These are phyloP conservation scores for Suaeda aralocaspica DNA, from an alignment of 148 eudicot species.

Conservation along the genomic window DNA sequence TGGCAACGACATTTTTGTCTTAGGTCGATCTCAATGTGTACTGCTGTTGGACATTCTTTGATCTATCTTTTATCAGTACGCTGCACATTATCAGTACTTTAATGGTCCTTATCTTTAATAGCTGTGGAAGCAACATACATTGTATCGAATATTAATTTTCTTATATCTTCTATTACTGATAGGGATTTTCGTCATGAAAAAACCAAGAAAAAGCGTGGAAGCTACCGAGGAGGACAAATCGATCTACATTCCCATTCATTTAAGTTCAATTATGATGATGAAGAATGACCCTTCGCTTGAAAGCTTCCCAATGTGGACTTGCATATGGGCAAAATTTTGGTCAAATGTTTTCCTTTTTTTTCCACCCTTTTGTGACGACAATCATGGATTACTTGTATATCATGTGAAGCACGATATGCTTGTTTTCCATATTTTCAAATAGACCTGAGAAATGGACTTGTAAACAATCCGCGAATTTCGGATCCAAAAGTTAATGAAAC, in stretches of 20 bases:
- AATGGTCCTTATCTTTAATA: not conserved
- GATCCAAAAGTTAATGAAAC: not conserved
- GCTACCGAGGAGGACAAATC: conserved; percentile 87
- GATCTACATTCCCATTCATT: conserved; percentile 77
- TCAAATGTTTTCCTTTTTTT: not conserved
- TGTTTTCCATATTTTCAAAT: not conserved
- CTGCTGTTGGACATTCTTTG: no score
- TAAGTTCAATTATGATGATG: conserved; percentile 71
- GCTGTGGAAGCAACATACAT: not conserved
- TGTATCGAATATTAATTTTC: not conserved
- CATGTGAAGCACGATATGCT: not conserved
- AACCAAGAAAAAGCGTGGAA: conserved; percentile 95
- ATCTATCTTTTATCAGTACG: no score
- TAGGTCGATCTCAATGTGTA: no score
- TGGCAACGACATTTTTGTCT: no score
- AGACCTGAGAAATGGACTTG: not conserved
- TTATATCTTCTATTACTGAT: not conserved
- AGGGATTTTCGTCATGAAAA: conserved; percentile 97
- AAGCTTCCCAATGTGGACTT: not conserved
- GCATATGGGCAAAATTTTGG: conserved; percentile 21
- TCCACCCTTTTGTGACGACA: not conserved
- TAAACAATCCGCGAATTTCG: not conserved
- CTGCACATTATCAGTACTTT: no score
- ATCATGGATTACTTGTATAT: not conserved
- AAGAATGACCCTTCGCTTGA: conserved; percentile 30